phyloP scores from a whole-genome alignment of 2,329 filamentous ascomycete genomes.

The Aspergillus persii region DNA sequence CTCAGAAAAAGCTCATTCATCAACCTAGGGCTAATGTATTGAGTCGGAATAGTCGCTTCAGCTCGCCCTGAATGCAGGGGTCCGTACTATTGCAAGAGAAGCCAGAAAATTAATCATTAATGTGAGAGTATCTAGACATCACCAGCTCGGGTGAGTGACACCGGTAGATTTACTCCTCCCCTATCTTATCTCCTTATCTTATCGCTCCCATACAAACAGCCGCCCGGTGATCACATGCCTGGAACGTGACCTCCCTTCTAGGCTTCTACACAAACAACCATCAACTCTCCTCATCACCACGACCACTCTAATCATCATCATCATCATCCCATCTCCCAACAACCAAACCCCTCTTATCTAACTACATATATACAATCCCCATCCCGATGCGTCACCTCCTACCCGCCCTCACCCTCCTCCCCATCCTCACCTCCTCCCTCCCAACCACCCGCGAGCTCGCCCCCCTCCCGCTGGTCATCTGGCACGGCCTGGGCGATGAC shows the following conservation, averaged over 20 bases:
- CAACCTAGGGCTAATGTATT: no score
- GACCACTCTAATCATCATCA: not conserved
- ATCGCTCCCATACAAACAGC: not conserved
- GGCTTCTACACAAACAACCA: not conserved
- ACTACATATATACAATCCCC: not conserved
- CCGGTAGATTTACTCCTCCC: not conserved
- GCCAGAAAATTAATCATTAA: no score
- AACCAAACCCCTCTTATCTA: not conserved
- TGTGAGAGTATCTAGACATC: no score
- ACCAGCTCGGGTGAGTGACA: no score
- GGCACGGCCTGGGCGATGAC: slow-evolving; percentile 74
- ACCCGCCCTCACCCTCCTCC: slow-evolving; percentile 6
- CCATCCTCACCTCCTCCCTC: slow-evolving; percentile 19
- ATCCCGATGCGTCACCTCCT: not conserved
- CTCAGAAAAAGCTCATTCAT: no score
- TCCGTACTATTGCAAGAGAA: no score
- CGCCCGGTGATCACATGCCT: slow-evolving; percentile 13
- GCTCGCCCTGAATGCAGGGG: no score
- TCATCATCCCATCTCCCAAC: not conserved
- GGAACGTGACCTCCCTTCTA: not conserved
- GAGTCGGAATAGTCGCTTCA: no score
- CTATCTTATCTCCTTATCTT: not conserved
- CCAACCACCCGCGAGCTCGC: slow-evolving; percentile 25
- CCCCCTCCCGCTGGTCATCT: slow-evolving; percentile 85
- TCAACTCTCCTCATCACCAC: not conserved